Conservation (phyloP, 2,329 filamentous ascomycete genomes). For the Grosmannia serpens region DNA sequence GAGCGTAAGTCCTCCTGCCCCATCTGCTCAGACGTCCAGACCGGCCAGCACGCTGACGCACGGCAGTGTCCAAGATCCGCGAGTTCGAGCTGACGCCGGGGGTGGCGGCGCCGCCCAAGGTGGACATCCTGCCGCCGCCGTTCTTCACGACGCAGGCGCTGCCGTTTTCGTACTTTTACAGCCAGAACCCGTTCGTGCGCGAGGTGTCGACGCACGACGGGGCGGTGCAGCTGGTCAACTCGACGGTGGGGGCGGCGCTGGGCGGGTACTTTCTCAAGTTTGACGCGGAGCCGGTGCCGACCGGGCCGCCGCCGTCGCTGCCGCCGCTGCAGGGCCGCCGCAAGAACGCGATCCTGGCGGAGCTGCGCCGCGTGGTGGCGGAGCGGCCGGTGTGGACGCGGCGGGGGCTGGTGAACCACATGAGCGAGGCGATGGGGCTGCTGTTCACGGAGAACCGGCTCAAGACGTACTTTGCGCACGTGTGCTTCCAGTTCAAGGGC, state of each 20-base stretch:
- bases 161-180: slow-evolving; percentile 70
- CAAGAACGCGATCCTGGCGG: slow-evolving; percentile 51
- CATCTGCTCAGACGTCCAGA: slow-evolving; percentile 7
- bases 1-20: slow-evolving; percentile 40
- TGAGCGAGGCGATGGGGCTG: slow-evolving; percentile 32
- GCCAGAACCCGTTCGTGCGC: slow-evolving; percentile 71
- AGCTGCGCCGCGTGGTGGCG: slow-evolving; percentile 54
- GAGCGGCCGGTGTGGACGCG: slow-evolving; percentile 79
- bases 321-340: slow-evolving; percentile 48
- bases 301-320: slow-evolving; percentile 44
- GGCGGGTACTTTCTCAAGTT: slow-evolving; percentile 47
- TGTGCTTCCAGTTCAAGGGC: slow-evolving; percentile 84
- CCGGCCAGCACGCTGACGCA: not conserved
- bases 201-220: slow-evolving; percentile 46
- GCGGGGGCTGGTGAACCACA: slow-evolving; percentile 64
- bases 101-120: slow-evolving; percentile 44
- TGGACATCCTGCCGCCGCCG: slow-evolving; percentile 69
- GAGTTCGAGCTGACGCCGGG: slow-evolving; percentile 56
- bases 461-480: slow-evolving; percentile 68
- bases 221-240: slow-evolving; percentile 41
- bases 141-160: slow-evolving; percentile 63
- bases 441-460: slow-evolving; percentile 40
- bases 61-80: slow-evolving; percentile 36
- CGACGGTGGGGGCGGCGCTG: slow-evolving; percentile 43
- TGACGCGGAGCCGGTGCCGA: slow-evolving; percentile 49